Evolutionary conservation across 805 yeast species (phyloP).

Genomic region (Monosporozyma yasuniensis): DNA sequence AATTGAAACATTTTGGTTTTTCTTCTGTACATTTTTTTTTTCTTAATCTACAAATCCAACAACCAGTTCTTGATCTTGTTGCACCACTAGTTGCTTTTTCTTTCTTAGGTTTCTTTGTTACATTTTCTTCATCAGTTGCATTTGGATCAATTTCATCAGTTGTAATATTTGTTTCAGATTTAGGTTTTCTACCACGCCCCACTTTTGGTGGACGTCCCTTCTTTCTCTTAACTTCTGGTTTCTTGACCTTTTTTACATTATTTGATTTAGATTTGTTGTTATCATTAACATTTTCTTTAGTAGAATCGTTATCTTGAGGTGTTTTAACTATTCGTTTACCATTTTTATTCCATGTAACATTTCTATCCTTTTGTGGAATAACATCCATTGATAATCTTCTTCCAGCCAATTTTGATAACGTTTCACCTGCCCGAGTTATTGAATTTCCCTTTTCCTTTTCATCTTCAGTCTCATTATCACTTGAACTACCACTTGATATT

Average conservation of each 20-base stretch:
- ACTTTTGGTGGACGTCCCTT: background rate
- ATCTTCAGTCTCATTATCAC: background rate
- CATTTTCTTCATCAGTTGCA: background rate
- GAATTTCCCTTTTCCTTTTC: background rate
- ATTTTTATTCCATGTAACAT: slow-evolving; percentile 30
- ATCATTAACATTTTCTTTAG: too few species aligned
- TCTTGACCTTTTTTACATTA: background rate
- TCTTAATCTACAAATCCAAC: slow-evolving; percentile 73
- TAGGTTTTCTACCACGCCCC: background rate
- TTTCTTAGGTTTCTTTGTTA: background rate
- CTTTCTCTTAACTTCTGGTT: background rate
- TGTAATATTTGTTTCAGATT: background rate
- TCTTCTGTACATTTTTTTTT: slow-evolving; percentile 67
- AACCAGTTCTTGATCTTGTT: slow-evolving; percentile 48
- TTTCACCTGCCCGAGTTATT: background rate
- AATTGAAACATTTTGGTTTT: slow-evolving; percentile 51
- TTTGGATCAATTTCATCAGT: background rate
- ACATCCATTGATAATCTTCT: background rate
- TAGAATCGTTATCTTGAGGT: too few species aligned
- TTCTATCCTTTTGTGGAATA: slow-evolving; percentile 4
- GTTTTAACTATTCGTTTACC: slow-evolving; percentile 24
- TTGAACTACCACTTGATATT: background rate
- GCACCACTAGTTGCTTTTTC: background rate
- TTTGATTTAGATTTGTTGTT: background rate
- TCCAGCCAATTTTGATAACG: background rate